These are phyloP conservation scores for Solanum paucissectum DNA, from an alignment of 257 asterid species.

Conservation along the genomic window DNA sequence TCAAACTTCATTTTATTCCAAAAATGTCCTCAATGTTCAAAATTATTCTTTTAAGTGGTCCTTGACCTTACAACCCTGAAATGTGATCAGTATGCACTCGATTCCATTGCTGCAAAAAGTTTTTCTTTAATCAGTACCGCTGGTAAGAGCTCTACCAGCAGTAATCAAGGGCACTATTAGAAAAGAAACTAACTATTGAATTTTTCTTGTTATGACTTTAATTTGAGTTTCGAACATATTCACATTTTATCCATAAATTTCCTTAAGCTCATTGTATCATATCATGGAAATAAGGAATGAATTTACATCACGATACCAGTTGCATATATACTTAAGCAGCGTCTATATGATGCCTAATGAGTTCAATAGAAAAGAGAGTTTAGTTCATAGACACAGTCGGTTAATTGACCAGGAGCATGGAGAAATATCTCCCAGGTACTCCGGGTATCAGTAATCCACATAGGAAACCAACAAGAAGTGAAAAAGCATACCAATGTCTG, in stretches of 20 bases:
- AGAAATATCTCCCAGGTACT: not conserved
- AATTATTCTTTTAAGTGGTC: not conserved
- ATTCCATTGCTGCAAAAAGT: not conserved
- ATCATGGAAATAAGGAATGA: not conserved
- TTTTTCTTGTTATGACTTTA: not conserved
- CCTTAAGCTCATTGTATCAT: not conserved
- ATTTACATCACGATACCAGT: not conserved
- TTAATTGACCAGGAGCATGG: not conserved
- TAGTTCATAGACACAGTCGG: not conserved
- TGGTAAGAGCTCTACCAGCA: not conserved
- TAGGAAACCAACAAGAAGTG: not conserved
- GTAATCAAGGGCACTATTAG: not conserved
- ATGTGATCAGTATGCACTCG: not conserved
- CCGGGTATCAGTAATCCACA: not conserved
- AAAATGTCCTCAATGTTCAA: not conserved
- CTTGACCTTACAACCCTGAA: not conserved
- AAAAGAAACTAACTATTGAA: not conserved
- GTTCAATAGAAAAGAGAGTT: not conserved
- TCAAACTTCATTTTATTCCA: not conserved
- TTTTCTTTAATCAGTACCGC: not conserved
- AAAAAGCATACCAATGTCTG: slow-evolving; percentile 46
- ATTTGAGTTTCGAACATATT: not conserved
- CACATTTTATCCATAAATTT: not conserved
- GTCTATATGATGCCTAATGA: not conserved
- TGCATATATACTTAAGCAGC: not conserved